Conservation (phyloP, 495 filamentous ascomycete species). For the Daldinia grandis region DNA sequence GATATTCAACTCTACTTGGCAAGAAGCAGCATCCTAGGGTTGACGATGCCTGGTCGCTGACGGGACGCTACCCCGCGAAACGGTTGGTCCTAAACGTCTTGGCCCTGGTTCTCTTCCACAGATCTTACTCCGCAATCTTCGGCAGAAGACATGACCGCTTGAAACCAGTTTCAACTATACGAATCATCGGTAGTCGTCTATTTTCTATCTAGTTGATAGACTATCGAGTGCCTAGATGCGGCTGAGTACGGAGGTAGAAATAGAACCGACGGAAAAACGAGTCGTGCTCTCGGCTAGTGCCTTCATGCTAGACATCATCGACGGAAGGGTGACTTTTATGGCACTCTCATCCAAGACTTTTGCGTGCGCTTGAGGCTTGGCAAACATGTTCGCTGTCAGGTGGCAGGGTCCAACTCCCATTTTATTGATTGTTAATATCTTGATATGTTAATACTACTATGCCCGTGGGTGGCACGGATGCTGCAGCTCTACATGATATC, state of each 20-base stretch:
- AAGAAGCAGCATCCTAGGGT: slow-evolving; percentile 26
- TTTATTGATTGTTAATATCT: background rate
- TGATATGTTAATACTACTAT: slow-evolving; percentile 14
- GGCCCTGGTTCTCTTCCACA: slow-evolving; percentile 16
- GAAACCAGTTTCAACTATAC: slow-evolving; percentile 16
- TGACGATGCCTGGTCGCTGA: slow-evolving; percentile 10
- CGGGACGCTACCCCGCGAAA: slow-evolving; percentile 38
- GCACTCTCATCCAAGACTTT: background rate
- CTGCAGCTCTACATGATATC: slow-evolving; percentile 11
- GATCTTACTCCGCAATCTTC: slow-evolving; percentile 42
- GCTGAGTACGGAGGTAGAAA: slow-evolving; percentile 31
- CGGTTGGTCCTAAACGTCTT: slow-evolving; percentile 25
- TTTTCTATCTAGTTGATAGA: background rate
- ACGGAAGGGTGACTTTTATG: background rate
- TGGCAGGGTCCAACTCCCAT: background rate
- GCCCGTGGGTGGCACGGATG: slow-evolving; percentile 22
- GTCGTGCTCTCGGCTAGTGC: background rate
- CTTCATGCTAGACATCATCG: background rate
- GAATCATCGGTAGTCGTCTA: slow-evolving; percentile 12
- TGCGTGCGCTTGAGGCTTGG: slow-evolving; percentile 9
- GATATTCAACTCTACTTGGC: slow-evolving; percentile 40
- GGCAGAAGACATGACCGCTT: slow-evolving; percentile 15
- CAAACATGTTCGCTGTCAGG: slow-evolving; percentile 4
- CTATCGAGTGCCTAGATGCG: slow-evolving; percentile 14
- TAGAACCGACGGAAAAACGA: slow-evolving; percentile 6